phyloP scores from a whole-genome alignment of 2,329 filamentous ascomycete species.

The Alternaria rosae region DNA sequence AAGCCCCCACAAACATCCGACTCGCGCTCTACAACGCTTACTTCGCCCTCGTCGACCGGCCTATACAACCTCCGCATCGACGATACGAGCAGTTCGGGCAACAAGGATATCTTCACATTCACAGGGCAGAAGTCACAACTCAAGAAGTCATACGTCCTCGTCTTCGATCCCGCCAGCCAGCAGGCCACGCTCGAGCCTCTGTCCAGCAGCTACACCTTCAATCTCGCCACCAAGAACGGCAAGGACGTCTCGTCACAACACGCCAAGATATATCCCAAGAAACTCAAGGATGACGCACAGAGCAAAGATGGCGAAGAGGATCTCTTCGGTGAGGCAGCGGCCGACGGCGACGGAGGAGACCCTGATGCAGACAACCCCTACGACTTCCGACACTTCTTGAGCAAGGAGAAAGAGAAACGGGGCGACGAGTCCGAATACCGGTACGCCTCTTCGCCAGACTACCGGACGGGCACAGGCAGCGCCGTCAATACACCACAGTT shows the following conservation, averaged over 20 bases:
- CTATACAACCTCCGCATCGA: conserved; percentile 40
- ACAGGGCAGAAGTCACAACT: conserved; percentile 45
- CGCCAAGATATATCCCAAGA: conserved; percentile 64
- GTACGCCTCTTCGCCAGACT: conserved; percentile 39
- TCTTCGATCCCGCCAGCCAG: conserved; percentile 77
- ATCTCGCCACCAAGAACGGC: conserved; percentile 73
- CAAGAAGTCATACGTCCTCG: conserved; percentile 60
- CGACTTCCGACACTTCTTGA: conserved; percentile 59
- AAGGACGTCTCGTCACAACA: conserved; percentile 71
- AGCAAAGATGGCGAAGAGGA: conserved; percentile 41
- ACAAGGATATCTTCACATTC: conserved; percentile 50
- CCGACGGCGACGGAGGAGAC: conserved; percentile 45
- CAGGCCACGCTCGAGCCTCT: conserved; percentile 84
- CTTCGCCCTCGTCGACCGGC: conserved; percentile 29
- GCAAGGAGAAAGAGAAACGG: conserved; percentile 38
- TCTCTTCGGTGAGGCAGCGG: conserved; percentile 36
- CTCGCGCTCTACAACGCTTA: conserved; percentile 38
- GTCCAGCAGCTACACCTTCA: conserved; percentile 86
- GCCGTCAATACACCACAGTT: conserved; percentile 40
- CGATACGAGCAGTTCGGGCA: conserved; percentile 35
- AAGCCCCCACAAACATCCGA: conserved; percentile 50
- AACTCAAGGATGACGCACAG: conserved; percentile 30
- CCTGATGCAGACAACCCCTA: conserved; percentile 57
- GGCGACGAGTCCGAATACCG: conserved; percentile 43
- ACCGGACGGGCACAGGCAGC: conserved; percentile 37